Evolutionary conservation across 331 rosid species (phyloP), one percentile per base, ranked within the genome.

Genomic region (Cydonia oblonga): DNA sequence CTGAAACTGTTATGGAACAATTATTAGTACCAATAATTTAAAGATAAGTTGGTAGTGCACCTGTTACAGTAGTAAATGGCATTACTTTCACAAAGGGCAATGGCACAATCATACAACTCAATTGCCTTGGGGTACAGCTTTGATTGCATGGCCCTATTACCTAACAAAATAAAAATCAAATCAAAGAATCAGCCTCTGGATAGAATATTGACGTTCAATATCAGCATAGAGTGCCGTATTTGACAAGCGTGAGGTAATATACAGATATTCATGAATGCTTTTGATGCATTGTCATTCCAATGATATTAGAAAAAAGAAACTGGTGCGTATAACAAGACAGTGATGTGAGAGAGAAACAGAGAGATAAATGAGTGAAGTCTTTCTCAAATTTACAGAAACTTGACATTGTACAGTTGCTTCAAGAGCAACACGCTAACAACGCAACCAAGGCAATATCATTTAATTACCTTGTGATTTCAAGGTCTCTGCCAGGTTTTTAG

Each of bases 1-100:
- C 11, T 60, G 29, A 49, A 61, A 20, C 49, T 72, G 6, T 44
- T 19, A 60, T 13, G 26, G 42, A 71, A 38, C 19, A 24, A 24
- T 10, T 58, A 25, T 3, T 38, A 23, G 16, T 7, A 67, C 15
- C 29, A 60, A 51, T 18, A 46, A 29, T 30, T 57, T 10, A 29
- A 70, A 25, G 49, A 68, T 7, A 77, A 64, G 13, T 76, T 57
- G 63, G 69, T 25, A 68, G 64, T 44, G 78, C 83, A 93, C 98
- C 98, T 87, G 95, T 93, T 90, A 87, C 97, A 89, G 84, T 82
- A 83, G 90, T 87, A 93, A 80, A 93, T 86, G 63, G 97, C 97
- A 84, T 83, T 90, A 56, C 80, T 82, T 73, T 77, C 96, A 78
- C 81, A 73, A 15, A 89, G 84, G 7, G 90, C 91, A 73, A 90